phyloP scores from a whole-genome alignment of 768 basidiomycete species.

The Mycena amicta region DNA sequence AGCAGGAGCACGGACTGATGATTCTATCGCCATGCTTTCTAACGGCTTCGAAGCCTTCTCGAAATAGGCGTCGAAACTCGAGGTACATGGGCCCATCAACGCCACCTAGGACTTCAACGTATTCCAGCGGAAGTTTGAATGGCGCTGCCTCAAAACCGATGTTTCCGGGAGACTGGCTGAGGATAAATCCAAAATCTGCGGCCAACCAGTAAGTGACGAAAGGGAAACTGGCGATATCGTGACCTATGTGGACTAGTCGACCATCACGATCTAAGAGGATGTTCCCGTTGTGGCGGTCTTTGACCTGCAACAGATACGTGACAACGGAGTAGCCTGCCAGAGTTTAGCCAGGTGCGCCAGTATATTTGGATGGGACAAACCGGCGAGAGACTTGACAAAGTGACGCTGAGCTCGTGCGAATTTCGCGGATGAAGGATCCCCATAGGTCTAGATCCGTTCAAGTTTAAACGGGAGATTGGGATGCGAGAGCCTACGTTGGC shows the following conservation, averaged over 20 bases:
- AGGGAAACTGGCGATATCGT: neutral
- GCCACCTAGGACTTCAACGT: slow-evolving; percentile 94
- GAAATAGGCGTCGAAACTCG: slow-evolving; percentile 87
- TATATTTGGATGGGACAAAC: slow-evolving; percentile 27
- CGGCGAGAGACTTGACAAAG: slow-evolving; percentile 90
- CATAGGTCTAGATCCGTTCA: slow-evolving; percentile 68
- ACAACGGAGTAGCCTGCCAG: slow-evolving; percentile 82
- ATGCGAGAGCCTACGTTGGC: slow-evolving; percentile 57
- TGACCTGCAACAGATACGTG: slow-evolving; percentile 96
- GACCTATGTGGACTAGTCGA: slow-evolving; percentile 83
- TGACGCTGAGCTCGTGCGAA: slow-evolving; percentile 90
- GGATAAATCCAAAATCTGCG: slow-evolving; percentile 95
- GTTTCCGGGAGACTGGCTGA: slow-evolving; percentile 95
- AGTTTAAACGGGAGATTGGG: neutral
- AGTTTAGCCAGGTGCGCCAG: neutral
- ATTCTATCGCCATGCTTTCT: slow-evolving; percentile 96
- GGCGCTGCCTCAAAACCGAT: slow-evolving; percentile 99
- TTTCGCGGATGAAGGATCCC: slow-evolving; percentile 82
- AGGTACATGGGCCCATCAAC: slow-evolving; percentile 70
- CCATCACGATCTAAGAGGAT: slow-evolving; percentile 95
- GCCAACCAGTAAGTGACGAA: neutral
- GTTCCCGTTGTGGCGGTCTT: slow-evolving; percentile 98
- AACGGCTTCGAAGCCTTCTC: slow-evolving; percentile 90
- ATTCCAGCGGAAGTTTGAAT: slow-evolving; percentile 94
- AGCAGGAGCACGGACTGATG: slow-evolving; percentile 61